These are phyloP conservation scores for Cicer bijugum DNA, from an alignment of 306 rosid genomes.

Conservation along the genomic window DNA sequence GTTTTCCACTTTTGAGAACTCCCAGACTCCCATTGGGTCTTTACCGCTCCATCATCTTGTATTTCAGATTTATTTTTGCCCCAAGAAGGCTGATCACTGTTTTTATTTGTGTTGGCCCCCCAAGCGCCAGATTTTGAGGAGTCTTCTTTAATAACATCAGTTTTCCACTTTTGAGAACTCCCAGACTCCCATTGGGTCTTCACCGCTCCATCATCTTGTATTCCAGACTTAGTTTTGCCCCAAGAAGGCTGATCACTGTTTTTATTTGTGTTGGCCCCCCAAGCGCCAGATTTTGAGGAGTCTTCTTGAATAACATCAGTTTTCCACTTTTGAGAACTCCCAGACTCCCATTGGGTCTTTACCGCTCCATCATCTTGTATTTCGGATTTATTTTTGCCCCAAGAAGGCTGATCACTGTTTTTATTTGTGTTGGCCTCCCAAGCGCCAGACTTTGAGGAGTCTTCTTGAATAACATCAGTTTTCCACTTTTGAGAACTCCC, in stretches of 20 bases:
- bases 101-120: not conserved
- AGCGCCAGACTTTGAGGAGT: not conserved
- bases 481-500: conserved; percentile 8
- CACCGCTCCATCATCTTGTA: not conserved
- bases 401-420: too few relatives aligned
- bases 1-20: conserved; percentile 5
- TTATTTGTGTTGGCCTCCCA: too few relatives aligned
- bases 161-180: conserved; percentile 14
- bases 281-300: conserved; percentile 5
- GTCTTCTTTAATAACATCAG: conserved; percentile 14
- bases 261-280: not conserved
- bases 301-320: conserved; percentile 22
- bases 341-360: conserved; percentile 12
- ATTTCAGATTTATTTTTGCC: not conserved
- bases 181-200: conserved; percentile 8
- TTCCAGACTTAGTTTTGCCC: not conserved
- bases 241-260: not conserved
- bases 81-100: not conserved
- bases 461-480: conserved; percentile 18
- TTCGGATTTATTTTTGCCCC: too few relatives aligned
- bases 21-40: conserved; percentile 21
- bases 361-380: not conserved
- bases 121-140: conserved; percentile 5
- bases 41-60: not conserved
- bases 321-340: conserved; percentile 18